phyloP scores from a whole-genome alignment of 139 green algal species.

The Pedinophyceae sp. region DNA sequence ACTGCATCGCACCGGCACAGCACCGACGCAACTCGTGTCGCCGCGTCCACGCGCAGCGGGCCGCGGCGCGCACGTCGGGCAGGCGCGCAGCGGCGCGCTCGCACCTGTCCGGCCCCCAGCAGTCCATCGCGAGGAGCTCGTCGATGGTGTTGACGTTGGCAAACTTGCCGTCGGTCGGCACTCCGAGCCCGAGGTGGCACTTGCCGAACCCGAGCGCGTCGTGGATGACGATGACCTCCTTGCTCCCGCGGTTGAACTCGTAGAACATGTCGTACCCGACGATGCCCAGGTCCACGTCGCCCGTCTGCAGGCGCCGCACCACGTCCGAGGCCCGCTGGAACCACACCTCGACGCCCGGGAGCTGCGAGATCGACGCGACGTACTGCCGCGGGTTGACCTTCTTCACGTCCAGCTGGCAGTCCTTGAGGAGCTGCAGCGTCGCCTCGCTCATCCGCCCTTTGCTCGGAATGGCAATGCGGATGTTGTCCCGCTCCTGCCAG shows the following conservation, averaged over 20 bases:
- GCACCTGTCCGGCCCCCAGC: too few species aligned
- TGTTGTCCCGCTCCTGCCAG: too few species aligned
- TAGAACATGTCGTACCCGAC: constrained; percentile 85
- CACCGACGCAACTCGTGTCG: too few species aligned
- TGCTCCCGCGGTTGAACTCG: constrained; percentile 31
- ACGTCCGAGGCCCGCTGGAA: constrained; percentile 92
- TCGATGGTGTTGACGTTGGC: constrained; percentile 52
- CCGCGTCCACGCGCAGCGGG: too few species aligned
- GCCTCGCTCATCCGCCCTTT: constrained; percentile 93
- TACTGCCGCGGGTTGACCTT: constrained; percentile 98
- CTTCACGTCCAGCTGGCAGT: constrained; percentile 78
- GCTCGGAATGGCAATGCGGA: background rate
- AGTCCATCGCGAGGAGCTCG: constrained; percentile 24
- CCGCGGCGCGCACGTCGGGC: background rate
- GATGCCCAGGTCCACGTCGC: constrained; percentile 95
- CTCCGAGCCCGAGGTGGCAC: constrained; percentile 85
- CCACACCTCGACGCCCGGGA: constrained; percentile 90
- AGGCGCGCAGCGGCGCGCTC: too few species aligned
- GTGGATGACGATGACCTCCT: constrained; percentile 77
- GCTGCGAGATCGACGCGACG: constrained; percentile 71
- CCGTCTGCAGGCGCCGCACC: constrained; percentile 77
- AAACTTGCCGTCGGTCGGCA: constrained; percentile 60
- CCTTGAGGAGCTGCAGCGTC: constrained; percentile 78
- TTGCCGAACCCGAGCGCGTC: constrained; percentile 80
- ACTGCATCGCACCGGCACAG: too few species aligned